Conservation (phyloP, 164 flowering plant species). For the Chimonanthus salicifolius region DNA sequence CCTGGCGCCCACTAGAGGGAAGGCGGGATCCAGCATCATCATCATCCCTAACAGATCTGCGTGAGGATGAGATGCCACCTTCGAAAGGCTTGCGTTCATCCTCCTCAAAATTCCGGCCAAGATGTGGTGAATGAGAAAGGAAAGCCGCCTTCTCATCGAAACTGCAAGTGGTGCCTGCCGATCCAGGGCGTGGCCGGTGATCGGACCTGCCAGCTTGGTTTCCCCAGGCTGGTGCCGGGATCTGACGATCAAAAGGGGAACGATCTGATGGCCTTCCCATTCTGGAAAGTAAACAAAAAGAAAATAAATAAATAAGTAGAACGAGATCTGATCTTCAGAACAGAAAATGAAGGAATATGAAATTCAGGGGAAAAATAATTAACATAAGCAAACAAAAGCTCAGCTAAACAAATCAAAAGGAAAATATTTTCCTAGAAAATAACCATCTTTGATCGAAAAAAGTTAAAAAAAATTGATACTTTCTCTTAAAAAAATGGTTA, state of each 20-base stretch:
- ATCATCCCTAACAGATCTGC: constrained; percentile 66
- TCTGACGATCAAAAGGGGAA: constrained; percentile 48
- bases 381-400: no score
- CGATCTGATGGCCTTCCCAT: constrained; percentile 55
- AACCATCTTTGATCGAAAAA: no score
- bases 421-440: no score
- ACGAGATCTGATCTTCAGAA: constrained; percentile 11
- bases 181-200: constrained; percentile 56
- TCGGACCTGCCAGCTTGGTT: constrained; percentile 52
- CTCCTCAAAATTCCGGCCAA: constrained; percentile 90
- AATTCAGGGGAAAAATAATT: not conserved
- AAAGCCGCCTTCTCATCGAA: constrained; percentile 71
- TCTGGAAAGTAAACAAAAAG: constrained; percentile 26
- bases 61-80: constrained; percentile 35
- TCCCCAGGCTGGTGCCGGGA: constrained; percentile 45
- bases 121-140: constrained; percentile 33
- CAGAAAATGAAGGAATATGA: not conserved
- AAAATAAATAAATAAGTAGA: not conserved
- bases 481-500: no score
- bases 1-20: constrained; percentile 21
- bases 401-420: no score
- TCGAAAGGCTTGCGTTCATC: constrained; percentile 94
- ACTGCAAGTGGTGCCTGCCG: constrained; percentile 54
- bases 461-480: no score
- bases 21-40: constrained; percentile 29